Base-by-base conservation (phyloP, 2,329 filamentous ascomycete genomes). In the Paraphaeosphaeria sporulosa region DNA sequence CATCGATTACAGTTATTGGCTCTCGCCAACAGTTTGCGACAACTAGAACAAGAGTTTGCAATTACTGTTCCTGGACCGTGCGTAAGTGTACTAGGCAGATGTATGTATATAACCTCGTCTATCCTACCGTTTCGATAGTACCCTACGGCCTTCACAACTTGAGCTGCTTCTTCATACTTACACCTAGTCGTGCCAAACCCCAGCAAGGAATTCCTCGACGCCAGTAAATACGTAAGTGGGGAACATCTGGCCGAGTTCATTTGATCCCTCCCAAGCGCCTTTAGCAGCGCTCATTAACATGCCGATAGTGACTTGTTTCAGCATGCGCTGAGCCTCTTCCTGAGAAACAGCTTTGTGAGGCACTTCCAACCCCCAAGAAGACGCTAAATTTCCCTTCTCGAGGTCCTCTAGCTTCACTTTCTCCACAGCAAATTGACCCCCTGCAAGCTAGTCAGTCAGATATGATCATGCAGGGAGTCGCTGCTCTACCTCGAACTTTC, bases 391-490 rank as follows among this genome's bases (percentile, higher is more conserved):
- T 46, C 82, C 82, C 8, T 71, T 74, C 67, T 82, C 71, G n/a
- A 86, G 80, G 61, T 86, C 83, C 46, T 78, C 71, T 1, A 76
- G 27, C 42, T 77, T 76, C 3, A 85, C 71, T 15, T 72, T 79
- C 0, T 84, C 81, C 17, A 84, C 64, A 0, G 61, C 54, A 57
- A 83, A 82, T 8, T 73, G 38, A 25, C n/a, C 4, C 19, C 21
- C 43, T 47, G 34, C 21, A 4, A 17, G 19, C 6, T 47, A 19
- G 23, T 57, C 6, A 44, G 34, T n/a, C 44, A 1, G 15, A 9
- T n/a, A 32, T 5, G 27, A 58, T 4, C 23, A 19, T 21, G 15
- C 4, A 19, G 9, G 12, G 19, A 5, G 15, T 4, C 7, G 4
- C 21, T 17, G 8, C 57, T 57, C 6, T n/a, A 61, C 63, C 61